A percentile compares a stretch with the other conserved stretches of the same genome.
phyloP scores from a whole-genome alignment of 768 basidiomycete genomes.

The Xerocomellus dryophilus region DNA sequence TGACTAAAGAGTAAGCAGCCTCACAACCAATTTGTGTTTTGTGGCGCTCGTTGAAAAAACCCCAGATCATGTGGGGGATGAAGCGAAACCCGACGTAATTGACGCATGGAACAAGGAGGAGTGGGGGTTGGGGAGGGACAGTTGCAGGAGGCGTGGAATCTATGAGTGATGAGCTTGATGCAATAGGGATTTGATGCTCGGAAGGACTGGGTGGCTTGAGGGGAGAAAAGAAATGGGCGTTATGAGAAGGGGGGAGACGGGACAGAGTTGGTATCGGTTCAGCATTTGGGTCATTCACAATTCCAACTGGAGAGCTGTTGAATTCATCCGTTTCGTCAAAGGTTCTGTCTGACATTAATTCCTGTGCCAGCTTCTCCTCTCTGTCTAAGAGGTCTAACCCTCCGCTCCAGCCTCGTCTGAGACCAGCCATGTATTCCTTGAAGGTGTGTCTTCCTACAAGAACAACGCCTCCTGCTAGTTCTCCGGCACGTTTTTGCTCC shows the following conservation, averaged over 20 bases:
- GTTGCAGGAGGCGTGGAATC: constrained; percentile 48
- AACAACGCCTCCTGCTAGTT: constrained; percentile 79
- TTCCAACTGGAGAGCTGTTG: constrained; percentile 22
- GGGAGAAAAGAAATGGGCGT: constrained; percentile 34
- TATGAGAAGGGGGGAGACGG: constrained; percentile 34
- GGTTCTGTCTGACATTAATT: constrained; percentile 66
- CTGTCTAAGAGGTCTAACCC: constrained; percentile 62
- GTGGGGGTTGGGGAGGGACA: constrained; percentile 74
- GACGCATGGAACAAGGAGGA: constrained; percentile 71
- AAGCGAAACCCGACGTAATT: constrained; percentile 79
- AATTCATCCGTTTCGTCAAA: constrained; percentile 67
- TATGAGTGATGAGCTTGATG: constrained; percentile 24
- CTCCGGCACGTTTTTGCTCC: constrained; percentile 50
- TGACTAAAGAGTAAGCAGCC: constrained; percentile 73
- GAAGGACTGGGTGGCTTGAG: constrained; percentile 25
- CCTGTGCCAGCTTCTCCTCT: constrained; percentile 67
- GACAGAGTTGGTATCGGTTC: constrained; percentile 44
- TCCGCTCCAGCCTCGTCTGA: constrained; percentile 82
- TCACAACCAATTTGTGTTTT: constrained; percentile 80
- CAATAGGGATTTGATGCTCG: constrained; percentile 12
- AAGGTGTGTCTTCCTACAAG: constrained; percentile 86
- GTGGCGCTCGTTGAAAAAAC: constrained; percentile 85
- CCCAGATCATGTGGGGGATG: constrained; percentile 87
- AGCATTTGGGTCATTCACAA: constrained; percentile 29
- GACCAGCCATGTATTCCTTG: constrained; percentile 92